These are phyloP conservation scores for Lyophyllum decastes DNA, from an alignment of 768 basidiomycete genomes.

Conservation along the genomic window DNA sequence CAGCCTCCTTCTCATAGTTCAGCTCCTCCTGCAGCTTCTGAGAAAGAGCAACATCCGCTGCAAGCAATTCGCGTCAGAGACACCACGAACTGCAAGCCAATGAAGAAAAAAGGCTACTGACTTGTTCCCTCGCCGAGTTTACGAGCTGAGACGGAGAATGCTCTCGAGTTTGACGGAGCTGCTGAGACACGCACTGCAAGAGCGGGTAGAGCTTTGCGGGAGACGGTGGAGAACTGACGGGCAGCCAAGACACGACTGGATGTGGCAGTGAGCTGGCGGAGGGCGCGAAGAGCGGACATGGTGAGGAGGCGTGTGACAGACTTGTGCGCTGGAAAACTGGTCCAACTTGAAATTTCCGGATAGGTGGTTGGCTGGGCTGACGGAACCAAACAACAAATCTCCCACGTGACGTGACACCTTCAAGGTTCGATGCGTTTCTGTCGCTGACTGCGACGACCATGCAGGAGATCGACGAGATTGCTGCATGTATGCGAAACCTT, in stretches of 20 bases:
- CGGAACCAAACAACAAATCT: slow-evolving; percentile 4
- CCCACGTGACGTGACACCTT: not conserved
- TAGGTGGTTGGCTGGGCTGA: slow-evolving; percentile 7
- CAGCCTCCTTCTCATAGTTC: slow-evolving; percentile 76
- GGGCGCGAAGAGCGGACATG: slow-evolving; percentile 66
- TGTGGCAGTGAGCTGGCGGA: slow-evolving; percentile 54
- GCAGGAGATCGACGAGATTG: no score
- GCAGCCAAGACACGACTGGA: slow-evolving; percentile 39
- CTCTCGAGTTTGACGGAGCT: slow-evolving; percentile 24
- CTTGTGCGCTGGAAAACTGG: not conserved
- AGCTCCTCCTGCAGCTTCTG: slow-evolving; percentile 83
- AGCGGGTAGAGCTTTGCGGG: slow-evolving; percentile 30
- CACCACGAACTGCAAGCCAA: not conserved
- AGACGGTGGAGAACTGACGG: slow-evolving; percentile 29
- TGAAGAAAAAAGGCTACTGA: slow-evolving; percentile 27
- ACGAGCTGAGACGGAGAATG: slow-evolving; percentile 48
- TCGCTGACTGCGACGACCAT: no score
- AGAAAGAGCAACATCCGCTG: slow-evolving; percentile 75
- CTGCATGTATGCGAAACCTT: no score
- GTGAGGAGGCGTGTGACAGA: slow-evolving; percentile 8
- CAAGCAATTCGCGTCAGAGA: not conserved
- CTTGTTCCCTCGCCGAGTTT: slow-evolving; percentile 47
- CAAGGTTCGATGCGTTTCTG: no score
- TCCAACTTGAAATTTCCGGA: slow-evolving; percentile 15
- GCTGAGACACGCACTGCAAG: slow-evolving; percentile 24